These are phyloP conservation scores for Lepidium aucheri DNA, from an alignment of 345 rosid species.

Conservation along the genomic window DNA sequence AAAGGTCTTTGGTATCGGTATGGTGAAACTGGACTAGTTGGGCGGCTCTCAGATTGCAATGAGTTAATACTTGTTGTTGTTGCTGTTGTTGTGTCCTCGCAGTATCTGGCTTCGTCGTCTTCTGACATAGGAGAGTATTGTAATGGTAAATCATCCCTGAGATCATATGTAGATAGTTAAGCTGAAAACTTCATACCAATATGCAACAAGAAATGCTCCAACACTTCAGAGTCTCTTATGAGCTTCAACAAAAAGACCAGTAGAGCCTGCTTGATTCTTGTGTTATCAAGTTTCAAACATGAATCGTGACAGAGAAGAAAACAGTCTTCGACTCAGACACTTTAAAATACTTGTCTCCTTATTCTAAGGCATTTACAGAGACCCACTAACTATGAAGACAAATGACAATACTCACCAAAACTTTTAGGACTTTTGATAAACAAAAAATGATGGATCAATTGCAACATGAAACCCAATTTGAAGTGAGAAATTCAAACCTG, in stretches of 20 bases:
- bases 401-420: not conserved
- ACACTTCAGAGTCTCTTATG: too few species aligned
- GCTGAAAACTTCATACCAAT: not conserved
- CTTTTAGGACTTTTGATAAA: not conserved
- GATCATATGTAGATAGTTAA: not conserved
- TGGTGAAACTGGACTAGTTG: constrained; percentile 85
- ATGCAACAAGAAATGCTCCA: too few species aligned
- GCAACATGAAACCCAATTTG: not conserved
- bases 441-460: not conserved
- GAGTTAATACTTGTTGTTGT: constrained; percentile 44
- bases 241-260: too few species aligned
- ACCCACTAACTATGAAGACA: too few species aligned
- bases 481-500: not conserved
- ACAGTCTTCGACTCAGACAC: too few species aligned
- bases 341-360: too few species aligned
- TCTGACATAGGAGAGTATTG: constrained; percentile 98
- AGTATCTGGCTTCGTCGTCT: constrained; percentile 69
- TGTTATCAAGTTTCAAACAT: too few species aligned
- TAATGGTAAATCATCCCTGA: constrained; percentile 75
- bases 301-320: too few species aligned
- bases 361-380: too few species aligned
- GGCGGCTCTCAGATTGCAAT: constrained; percentile 65
- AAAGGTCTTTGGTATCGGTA: constrained; percentile 57
- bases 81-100: constrained; percentile 30
- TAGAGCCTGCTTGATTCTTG: too few species aligned